phyloP scores from a whole-genome alignment of 1,284 basidiomycete genomes.

The Trichosporon sp. region DNA sequence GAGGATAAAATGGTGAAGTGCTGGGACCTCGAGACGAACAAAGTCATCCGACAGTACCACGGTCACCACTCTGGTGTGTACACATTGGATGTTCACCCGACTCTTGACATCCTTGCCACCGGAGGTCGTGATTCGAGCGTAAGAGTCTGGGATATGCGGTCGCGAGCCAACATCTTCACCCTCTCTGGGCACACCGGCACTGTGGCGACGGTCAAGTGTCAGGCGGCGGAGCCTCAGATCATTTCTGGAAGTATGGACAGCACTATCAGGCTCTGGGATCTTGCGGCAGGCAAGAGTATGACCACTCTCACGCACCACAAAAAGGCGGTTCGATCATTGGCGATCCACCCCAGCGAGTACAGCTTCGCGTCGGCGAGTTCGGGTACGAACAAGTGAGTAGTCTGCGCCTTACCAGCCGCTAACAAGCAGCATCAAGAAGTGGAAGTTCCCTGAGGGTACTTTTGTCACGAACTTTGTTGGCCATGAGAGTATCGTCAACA shows the following conservation, averaged over 20 bases:
- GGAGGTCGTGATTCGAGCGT: conserved; percentile 92
- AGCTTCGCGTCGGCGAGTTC: conserved; percentile 91
- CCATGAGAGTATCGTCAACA: conserved; percentile 97
- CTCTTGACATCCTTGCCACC: conserved; percentile 90
- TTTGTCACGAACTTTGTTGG: conserved; percentile 95
- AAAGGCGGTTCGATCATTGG: conserved; percentile 89
- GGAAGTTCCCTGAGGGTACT: conserved; percentile 93
- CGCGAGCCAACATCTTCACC: conserved; percentile 90
- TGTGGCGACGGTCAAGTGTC: conserved; percentile 87
- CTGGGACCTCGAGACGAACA: conserved; percentile 98
- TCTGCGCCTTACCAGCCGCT: neutral
- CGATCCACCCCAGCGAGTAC: conserved; percentile 93
- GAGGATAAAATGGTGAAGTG: conserved; percentile 99
- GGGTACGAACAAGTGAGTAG: conserved; percentile 74
- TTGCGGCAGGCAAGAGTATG: conserved; percentile 96
- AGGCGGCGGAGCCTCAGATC: conserved; percentile 94
- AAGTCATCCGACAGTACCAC: conserved; percentile 97
- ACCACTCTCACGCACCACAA: conserved; percentile 96
- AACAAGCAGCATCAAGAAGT: conserved; percentile 77
- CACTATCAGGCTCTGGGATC: conserved; percentile 92
- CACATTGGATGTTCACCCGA: conserved; percentile 80
- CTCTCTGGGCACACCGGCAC: conserved; percentile 90
- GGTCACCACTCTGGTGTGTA: conserved; percentile 97
- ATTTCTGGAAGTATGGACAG: conserved; percentile 98
- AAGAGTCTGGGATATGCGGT: conserved; percentile 97